phyloP scores from a whole-genome alignment of 805 yeast genomes.

The Myxozyma neotropica region DNA sequence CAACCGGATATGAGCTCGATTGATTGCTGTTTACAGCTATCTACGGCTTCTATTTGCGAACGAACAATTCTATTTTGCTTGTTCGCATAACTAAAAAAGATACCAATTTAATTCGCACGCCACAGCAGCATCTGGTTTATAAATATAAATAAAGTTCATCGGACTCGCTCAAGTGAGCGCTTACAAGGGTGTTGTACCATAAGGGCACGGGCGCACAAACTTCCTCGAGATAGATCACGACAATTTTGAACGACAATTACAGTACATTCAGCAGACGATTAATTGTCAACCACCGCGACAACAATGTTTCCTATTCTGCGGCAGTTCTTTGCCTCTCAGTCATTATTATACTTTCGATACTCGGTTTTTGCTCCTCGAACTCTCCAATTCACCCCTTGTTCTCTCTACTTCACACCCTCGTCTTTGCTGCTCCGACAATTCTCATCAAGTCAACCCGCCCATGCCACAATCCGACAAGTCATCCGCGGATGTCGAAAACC shows the following conservation, averaged over 20 bases:
- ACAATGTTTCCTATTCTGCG: background rate
- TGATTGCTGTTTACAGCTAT: no score
- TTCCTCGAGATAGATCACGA: background rate
- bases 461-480: conserved; percentile 76
- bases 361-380: background rate
- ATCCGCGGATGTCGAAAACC: conserved; percentile 67
- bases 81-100: no score
- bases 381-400: background rate
- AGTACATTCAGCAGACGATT: background rate
- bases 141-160: no score
- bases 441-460: conserved; percentile 6
- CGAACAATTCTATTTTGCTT: no score
- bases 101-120: no score
- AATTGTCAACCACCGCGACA: background rate
- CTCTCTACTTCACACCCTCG: background rate
- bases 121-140: no score
- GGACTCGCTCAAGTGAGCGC: background rate
- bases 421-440: conserved; percentile 7
- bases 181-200: background rate
- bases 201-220: background rate
- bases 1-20: no score
- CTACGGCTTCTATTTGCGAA: no score
- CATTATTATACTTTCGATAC: background rate
- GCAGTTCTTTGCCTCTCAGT: background rate
- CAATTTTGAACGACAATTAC: no score